Evolutionary conservation across 192 early-diverging fungal genomes (phyloP), one percentile per base, ranked within the genome.

Genomic region (Umbelopsis sp.): DNA sequence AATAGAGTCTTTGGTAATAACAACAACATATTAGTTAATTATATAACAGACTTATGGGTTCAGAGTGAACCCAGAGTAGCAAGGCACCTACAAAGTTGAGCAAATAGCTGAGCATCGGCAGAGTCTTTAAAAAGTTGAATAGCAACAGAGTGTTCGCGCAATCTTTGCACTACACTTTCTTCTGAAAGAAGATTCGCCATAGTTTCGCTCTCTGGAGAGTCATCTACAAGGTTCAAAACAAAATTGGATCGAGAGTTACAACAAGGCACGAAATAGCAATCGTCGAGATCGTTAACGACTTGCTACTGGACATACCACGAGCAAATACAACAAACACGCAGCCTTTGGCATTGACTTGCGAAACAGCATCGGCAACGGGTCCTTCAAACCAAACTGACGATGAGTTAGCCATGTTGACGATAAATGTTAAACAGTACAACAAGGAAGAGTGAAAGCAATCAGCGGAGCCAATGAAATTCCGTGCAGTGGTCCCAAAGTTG

Each of bases 311-410:
- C 68, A 45, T 66, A 78, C 76, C 76, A 58, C 70, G 49, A 30
- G 73, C 51, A 51, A 69, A 78, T 11, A 78, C 76, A 53, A 78
- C 33, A 20, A 78, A 67, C 15, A 64, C 13, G 27, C 71, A 78
- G 44, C 73, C 66, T 27, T 58, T 73, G 35, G 49, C 20, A 65
- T 70, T 50, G 1, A 78, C 76, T 49, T 48, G 25, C 2, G 46
- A 1, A 20, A 78, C 64, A 16, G 76, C 76, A 1, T 78, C 70
- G 25, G 21, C 13, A 18, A 78, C 46, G 18, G 68, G 51, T 0
- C 76, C 76, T 49, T 65, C 9, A 49, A 78, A 78, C 76, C 76
- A 78, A 65, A 69, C 30, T 16, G 55, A n/a, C 15, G 55, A 61
- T 35, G 55, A 61, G 18, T 12, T 61, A 35, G 27, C 33, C 55